These are phyloP conservation scores for Penicillium sp. DNA, from an alignment of 2,329 filamentous ascomycete species.

Conservation along the genomic window DNA sequence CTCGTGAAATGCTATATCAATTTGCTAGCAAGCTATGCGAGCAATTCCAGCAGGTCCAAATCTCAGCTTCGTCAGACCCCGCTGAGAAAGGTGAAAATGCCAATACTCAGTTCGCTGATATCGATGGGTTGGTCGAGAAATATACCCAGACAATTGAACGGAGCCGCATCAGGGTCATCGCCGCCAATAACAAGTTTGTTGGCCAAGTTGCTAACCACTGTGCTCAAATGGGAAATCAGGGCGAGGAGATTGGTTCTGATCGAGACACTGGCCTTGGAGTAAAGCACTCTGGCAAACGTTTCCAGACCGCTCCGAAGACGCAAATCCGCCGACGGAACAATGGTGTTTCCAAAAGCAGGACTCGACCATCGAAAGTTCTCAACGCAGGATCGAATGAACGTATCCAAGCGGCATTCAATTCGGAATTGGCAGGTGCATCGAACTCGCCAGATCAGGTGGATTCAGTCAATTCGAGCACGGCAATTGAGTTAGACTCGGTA, in stretches of 20 bases:
- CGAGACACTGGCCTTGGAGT: neutral
- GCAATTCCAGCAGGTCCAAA: neutral
- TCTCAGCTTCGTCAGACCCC: neutral
- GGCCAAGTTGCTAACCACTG: neutral
- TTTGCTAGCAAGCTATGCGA: neutral
- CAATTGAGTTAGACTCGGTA: neutral
- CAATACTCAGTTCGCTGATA: neutral
- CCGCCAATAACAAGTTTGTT: neutral
- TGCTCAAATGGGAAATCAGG: neutral
- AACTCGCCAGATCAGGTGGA: neutral
- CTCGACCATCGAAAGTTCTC: too few relatives aligned
- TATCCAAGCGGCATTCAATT: neutral
- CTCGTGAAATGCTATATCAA: neutral
- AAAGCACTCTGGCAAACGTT: neutral
- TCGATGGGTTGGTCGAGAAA: neutral
- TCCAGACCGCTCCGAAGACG: neutral
- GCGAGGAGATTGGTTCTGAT: neutral
- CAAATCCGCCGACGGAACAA: neutral
- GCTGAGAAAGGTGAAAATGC: neutral
- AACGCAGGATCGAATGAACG: neutral
- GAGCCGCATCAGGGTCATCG: neutral
- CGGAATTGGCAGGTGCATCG: neutral
- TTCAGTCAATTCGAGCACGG: neutral
- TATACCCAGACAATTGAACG: neutral
- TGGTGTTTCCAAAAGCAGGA: neutral